These are phyloP conservation scores for Herpetomonas muscarum DNA, from an alignment of 208 protist genomes.

Conservation along the genomic window DNA sequence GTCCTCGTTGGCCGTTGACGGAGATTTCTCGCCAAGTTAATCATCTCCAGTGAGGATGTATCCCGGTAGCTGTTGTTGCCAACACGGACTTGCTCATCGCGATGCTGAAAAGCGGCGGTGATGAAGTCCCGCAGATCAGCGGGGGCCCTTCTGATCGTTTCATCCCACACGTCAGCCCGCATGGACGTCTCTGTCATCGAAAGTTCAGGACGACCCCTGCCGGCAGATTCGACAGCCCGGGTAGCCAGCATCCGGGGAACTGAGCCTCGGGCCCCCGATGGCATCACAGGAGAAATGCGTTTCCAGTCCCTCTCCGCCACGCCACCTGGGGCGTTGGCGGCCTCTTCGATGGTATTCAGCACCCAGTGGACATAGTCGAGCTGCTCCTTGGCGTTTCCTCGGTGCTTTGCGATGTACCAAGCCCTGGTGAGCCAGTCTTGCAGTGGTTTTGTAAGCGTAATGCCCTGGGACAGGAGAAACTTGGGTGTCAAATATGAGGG, in stretches of 20 bases:
- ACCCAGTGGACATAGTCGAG: constrained; percentile 68
- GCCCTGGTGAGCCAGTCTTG: constrained; percentile 65
- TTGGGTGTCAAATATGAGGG: constrained; percentile 22
- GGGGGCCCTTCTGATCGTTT: neutral
- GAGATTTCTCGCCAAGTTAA: too few relatives aligned
- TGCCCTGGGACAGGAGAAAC: constrained; percentile 47
- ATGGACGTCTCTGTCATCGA: too few relatives aligned
- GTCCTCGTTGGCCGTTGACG: too few relatives aligned
- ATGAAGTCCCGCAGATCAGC: too few relatives aligned
- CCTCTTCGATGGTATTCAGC: constrained; percentile 48
- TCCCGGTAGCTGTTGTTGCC: too few relatives aligned
- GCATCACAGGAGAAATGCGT: constrained; percentile 60
- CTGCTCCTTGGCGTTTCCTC: constrained; percentile 26
- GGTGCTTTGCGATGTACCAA: constrained; percentile 46
- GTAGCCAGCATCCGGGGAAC: constrained; percentile 26
- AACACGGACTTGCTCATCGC: too few relatives aligned
- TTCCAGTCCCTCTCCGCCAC: constrained; percentile 43
- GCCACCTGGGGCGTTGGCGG: constrained; percentile 23
- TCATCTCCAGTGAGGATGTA: too few relatives aligned
- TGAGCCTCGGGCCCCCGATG: constrained; percentile 29
- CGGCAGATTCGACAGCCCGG: too few relatives aligned
- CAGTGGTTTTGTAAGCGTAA: constrained; percentile 39
- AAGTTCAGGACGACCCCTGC: too few relatives aligned
- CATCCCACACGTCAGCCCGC: neutral
- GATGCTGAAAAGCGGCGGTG: too few relatives aligned